Evolutionary conservation across 176 grass and related monocot species (phyloP).

Genomic region (Zizania latifolia): DNA sequence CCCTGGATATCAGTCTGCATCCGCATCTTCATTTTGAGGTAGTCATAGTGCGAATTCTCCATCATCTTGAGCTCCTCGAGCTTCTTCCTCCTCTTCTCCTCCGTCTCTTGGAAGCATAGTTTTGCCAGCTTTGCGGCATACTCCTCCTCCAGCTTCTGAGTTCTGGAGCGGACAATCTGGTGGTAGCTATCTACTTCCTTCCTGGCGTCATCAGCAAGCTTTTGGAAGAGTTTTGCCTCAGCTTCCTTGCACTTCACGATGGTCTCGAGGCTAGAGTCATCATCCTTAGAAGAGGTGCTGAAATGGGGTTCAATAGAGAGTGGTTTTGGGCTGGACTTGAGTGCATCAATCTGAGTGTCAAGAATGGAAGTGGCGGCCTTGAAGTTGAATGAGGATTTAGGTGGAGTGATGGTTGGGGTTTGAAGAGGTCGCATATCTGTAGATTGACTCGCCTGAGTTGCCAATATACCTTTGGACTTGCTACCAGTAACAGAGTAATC

Average conservation of each 20-base stretch:
- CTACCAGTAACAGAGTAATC: constrained; percentile 95
- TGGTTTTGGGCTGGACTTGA: constrained; percentile 63
- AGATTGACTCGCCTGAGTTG: constrained; percentile 53
- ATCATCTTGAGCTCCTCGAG: constrained; percentile 86
- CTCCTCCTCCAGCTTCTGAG: constrained; percentile 89
- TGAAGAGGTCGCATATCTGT: constrained; percentile 54
- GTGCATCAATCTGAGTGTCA: constrained; percentile 33
- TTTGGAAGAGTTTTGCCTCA: constrained; percentile 94
- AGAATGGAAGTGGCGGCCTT: constrained; percentile 55
- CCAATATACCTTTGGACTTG: constrained; percentile 72
- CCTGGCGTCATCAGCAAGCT: constrained; percentile 74
- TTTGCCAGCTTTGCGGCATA: constrained; percentile 50
- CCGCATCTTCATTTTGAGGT: constrained; percentile 95
- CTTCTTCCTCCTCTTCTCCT: constrained; percentile 91
- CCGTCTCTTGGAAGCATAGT: constrained; percentile 63
- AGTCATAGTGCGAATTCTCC: constrained; percentile 80
- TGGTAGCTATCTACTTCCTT: constrained; percentile 76
- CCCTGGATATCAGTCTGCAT: constrained; percentile 97
- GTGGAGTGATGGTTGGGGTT: constrained; percentile 36
- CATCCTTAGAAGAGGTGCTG: constrained; percentile 58
- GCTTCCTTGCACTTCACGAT: constrained; percentile 99
- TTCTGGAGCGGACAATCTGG: constrained; percentile 54
- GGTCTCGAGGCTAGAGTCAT: constrained; percentile 86
- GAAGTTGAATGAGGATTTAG: constrained; percentile 68
- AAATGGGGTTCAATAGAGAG: constrained; percentile 59